phyloP scores from a whole-genome alignment of 1,284 basidiomycete genomes.

The Ustilago vetiveriae region DNA sequence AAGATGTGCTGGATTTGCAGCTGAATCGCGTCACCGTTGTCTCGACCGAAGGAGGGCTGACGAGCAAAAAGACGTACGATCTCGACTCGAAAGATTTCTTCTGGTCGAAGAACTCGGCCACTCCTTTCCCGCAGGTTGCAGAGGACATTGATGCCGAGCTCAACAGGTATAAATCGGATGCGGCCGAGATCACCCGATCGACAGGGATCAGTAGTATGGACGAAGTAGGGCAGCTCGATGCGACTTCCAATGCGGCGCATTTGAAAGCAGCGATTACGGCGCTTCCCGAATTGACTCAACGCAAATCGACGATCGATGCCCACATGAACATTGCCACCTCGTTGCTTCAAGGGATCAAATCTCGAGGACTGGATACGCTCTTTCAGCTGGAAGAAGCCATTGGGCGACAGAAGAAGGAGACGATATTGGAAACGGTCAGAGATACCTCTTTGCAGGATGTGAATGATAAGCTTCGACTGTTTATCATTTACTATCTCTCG shows the following conservation, averaged over 20 bases:
- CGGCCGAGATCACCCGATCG: conserved; percentile 93
- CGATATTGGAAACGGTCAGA: conserved; percentile 79
- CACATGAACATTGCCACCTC: conserved; percentile 99
- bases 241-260: conserved; percentile 93
- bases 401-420: conserved; percentile 70
- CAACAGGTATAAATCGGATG: conserved; percentile 92
- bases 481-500: conserved; percentile 92
- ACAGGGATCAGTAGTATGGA: conserved; percentile 96
- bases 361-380: conserved; percentile 90
- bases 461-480: conserved; percentile 87
- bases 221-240: conserved; percentile 77
- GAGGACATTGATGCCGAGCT: conserved; percentile 95
- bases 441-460: conserved; percentile 67
- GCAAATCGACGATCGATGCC: conserved; percentile 94
- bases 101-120: conserved; percentile 95
- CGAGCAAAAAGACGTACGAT: conserved; percentile 74
- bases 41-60: conserved; percentile 32
- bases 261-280: conserved; percentile 98
- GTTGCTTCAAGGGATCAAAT: conserved; percentile 93
- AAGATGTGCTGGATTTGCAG: conserved; percentile 96
- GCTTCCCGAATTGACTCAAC: conserved; percentile 93
- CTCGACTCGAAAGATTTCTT: conserved; percentile 99
- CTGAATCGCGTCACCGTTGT: conserved; percentile 89
- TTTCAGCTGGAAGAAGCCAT: conserved; percentile 96
- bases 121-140: conserved; percentile 97